Conservation (phyloP, 2,329 filamentous ascomycete species). For the Penicillium sp. region DNA sequence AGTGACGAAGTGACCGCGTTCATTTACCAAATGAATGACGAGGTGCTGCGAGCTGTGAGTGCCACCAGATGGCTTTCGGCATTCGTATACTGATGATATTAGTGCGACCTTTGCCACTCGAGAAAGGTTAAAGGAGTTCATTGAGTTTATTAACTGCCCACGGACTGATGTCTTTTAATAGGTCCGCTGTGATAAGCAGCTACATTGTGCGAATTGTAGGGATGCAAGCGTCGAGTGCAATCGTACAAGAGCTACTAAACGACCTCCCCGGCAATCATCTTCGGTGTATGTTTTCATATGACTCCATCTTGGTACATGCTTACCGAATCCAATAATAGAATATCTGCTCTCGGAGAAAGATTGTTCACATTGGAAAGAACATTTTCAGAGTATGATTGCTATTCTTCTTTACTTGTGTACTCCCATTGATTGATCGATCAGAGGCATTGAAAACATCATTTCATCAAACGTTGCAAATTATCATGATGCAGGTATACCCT, state of each 20-base stretch:
- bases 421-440: background rate
- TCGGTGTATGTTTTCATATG: slow-evolving; percentile 12
- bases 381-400: slow-evolving; percentile 3
- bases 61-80: background rate
- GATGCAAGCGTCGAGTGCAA: slow-evolving; percentile 25
- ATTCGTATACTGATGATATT: background rate
- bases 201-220: slow-evolving; percentile 27
- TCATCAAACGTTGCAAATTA: background rate
- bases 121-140: slow-evolving; percentile 23
- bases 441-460: background rate
- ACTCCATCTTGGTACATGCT: background rate
- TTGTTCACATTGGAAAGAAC: slow-evolving; percentile 13
- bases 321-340: background rate
- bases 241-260: slow-evolving; percentile 17
- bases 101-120: slow-evolving; percentile 30
- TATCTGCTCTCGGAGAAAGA: slow-evolving; percentile 17
- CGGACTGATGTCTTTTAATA: background rate
- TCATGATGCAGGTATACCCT: background rate
- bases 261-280: slow-evolving; percentile 13
- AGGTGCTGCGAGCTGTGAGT: slow-evolving; percentile 21
- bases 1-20: background rate
- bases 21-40: slow-evolving; percentile 11
- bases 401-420: too few relatives aligned
- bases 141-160: background rate
- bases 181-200: slow-evolving; percentile 29